Conservation (phyloP, 768 basidiomycete genomes). For the Sporobolomyces roseus region DNA sequence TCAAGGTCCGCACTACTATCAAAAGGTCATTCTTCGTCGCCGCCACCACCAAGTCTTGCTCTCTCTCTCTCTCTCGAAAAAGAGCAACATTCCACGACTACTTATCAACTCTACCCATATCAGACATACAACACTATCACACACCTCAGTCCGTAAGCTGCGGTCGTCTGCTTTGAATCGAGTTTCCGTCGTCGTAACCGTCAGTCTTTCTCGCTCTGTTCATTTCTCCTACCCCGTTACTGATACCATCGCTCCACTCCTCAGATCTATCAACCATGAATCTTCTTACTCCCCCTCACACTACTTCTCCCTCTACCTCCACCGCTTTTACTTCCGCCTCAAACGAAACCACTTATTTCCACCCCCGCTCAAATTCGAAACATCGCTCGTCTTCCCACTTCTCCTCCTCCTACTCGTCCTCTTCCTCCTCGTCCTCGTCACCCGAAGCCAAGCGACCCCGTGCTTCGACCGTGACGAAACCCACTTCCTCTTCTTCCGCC, state of each 20-base stretch:
- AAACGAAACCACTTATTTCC: too few species aligned
- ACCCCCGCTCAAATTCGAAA: too few species aligned
- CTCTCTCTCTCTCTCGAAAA: too few species aligned
- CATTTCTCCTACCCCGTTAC: too few species aligned
- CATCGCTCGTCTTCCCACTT: too few species aligned
- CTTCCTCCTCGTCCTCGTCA: constrained; percentile 1
- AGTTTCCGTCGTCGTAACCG: too few species aligned
- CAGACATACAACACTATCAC: neutral
- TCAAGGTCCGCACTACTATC: too few species aligned
- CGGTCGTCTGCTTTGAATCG: too few species aligned
- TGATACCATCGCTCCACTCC: too few species aligned
- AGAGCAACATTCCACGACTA: neutral
- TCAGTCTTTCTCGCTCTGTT: neutral
- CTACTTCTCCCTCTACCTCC: neutral
- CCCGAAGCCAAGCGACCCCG: neutral
- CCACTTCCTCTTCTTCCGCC: neutral
- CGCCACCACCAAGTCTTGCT: too few species aligned
- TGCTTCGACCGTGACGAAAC: neutral
- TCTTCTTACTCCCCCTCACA: neutral
- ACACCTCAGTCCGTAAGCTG: neutral
- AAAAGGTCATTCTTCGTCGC: too few species aligned
- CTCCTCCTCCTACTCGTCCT: neutral
- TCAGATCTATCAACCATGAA: neutral
- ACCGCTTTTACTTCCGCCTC: neutral
- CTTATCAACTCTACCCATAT: neutral